These are phyloP conservation scores for Mucor mucedo DNA, from an alignment of 371 early-diverging fungal species.

Conservation along the genomic window DNA sequence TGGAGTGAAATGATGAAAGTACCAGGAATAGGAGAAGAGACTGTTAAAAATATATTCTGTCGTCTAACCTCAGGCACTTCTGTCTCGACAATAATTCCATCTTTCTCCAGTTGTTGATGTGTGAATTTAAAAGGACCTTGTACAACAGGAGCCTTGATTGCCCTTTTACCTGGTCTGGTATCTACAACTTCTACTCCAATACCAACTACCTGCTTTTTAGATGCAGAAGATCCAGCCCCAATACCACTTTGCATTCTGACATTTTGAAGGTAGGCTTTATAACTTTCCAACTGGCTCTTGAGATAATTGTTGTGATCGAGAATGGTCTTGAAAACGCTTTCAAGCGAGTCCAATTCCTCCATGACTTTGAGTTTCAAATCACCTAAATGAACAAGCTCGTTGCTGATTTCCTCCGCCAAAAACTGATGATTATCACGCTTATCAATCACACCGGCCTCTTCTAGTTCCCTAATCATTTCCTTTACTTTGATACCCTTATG, in stretches of 20 bases:
- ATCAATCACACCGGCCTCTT: slow-evolving; percentile 72
- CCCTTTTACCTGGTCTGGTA: slow-evolving; percentile 35
- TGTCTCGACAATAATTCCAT: slow-evolving; percentile 91
- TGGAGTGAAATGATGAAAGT: slow-evolving; percentile 89
- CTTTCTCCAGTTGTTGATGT: slow-evolving; percentile 84
- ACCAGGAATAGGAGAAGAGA: slow-evolving; percentile 89
- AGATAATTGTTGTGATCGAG: slow-evolving; percentile 93
- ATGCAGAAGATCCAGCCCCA: slow-evolving; percentile 11
- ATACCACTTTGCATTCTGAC: slow-evolving; percentile 89
- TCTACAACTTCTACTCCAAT: slow-evolving; percentile 50
- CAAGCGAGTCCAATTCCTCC: slow-evolving; percentile 77
- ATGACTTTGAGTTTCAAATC: slow-evolving; percentile 83
- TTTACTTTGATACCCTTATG: slow-evolving; percentile 90
- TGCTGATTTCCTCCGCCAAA: slow-evolving; percentile 82
- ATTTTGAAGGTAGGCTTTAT: slow-evolving; percentile 94
- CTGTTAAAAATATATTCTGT: slow-evolving; percentile 86
- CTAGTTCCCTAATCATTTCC: slow-evolving; percentile 86
- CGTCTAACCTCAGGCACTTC: slow-evolving; percentile 93
- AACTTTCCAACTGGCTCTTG: slow-evolving; percentile 86
- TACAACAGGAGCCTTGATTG: slow-evolving; percentile 31
- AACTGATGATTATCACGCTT: slow-evolving; percentile 72
- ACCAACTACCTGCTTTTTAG: slow-evolving; percentile 48
- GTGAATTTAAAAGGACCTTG: slow-evolving; percentile 78
- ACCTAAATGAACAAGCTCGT: slow-evolving; percentile 86
- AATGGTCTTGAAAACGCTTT: slow-evolving; percentile 89